Evolutionary conservation across 2,329 filamentous ascomycete genomes (phyloP).

Genomic region (Ascochyta rabiei): DNA sequence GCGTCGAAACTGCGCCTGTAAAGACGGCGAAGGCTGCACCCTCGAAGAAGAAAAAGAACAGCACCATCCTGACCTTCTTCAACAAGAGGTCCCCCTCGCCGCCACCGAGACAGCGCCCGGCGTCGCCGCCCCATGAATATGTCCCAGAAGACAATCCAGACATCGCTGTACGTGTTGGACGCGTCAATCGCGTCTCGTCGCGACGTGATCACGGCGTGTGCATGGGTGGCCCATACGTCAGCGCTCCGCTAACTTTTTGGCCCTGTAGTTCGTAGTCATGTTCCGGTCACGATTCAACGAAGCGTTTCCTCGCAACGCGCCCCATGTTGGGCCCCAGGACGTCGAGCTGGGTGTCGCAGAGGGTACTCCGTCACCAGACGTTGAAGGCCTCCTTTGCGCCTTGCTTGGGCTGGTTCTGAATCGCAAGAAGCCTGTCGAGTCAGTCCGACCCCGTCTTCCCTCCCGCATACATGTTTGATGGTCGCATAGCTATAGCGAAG

Average conservation of each 20-base stretch:
- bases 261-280: conserved; percentile 88
- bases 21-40: conserved; percentile 33
- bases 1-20: conserved; percentile 30
- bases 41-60: conserved; percentile 42
- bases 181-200: conserved; percentile 47
- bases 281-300: conserved; percentile 93
- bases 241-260: conserved; percentile 41
- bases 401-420: conserved; percentile 88
- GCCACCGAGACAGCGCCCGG: conserved; percentile 74
- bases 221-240: conserved; percentile 5
- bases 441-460: conserved; percentile 53
- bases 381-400: conserved; percentile 88
- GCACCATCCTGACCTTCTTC: conserved; percentile 46
- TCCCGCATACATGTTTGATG: conserved; percentile 10
- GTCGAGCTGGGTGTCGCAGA: conserved; percentile 86
- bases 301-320: conserved; percentile 82
- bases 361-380: conserved; percentile 77
- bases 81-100: conserved; percentile 51
- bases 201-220: conserved; percentile 27
- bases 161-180: conserved; percentile 76
- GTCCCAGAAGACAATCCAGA: conserved; percentile 88
- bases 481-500: conserved; percentile 27
- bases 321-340: conserved; percentile 93
- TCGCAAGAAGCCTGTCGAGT: conserved; percentile 99
- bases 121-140: conserved; percentile 89